phyloP scores from a whole-genome alignment of 768 basidiomycete species.

The Suillus clintonianus region DNA sequence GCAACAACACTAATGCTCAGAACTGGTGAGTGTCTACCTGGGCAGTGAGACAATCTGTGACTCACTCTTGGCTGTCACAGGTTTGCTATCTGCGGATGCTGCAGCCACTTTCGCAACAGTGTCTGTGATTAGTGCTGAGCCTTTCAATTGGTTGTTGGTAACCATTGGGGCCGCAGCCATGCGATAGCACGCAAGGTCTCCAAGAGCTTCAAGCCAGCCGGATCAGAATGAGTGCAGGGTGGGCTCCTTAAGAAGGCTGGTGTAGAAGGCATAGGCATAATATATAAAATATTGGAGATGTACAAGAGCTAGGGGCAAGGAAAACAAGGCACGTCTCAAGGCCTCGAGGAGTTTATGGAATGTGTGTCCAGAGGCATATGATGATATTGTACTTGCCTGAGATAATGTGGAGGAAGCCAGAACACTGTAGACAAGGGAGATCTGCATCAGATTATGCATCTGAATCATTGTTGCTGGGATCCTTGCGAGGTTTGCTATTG shows the following conservation, averaged over 20 bases:
- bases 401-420: constrained; percentile 88
- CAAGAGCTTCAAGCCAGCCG: constrained; percentile 95
- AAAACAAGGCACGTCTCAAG: constrained; percentile 80
- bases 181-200: constrained; percentile 91
- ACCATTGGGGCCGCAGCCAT: constrained; percentile 93
- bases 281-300: constrained; percentile 94
- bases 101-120: constrained; percentile 52
- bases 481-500: constrained; percentile 53
- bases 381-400: constrained; percentile 96
- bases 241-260: constrained; percentile 82
- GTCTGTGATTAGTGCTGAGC: constrained; percentile 52
- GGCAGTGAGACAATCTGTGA: no score
- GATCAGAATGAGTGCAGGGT: constrained; percentile 67
- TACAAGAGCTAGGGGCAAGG: constrained; percentile 69
- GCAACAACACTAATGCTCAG: no score
- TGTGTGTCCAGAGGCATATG: constrained; percentile 84
- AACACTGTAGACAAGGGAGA: constrained; percentile 83
- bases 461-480: constrained; percentile 65
- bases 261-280: constrained; percentile 94
- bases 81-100: constrained; percentile 22
- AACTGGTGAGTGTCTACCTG: no score
- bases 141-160: constrained; percentile 46
- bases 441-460: constrained; percentile 84
- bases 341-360: constrained; percentile 92
- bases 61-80: no score